A percentile compares a stretch with the other conserved stretches of the same genome.
Conservation (phyloP, 208 protist species). For the Zelonia costaricensis region DNA sequence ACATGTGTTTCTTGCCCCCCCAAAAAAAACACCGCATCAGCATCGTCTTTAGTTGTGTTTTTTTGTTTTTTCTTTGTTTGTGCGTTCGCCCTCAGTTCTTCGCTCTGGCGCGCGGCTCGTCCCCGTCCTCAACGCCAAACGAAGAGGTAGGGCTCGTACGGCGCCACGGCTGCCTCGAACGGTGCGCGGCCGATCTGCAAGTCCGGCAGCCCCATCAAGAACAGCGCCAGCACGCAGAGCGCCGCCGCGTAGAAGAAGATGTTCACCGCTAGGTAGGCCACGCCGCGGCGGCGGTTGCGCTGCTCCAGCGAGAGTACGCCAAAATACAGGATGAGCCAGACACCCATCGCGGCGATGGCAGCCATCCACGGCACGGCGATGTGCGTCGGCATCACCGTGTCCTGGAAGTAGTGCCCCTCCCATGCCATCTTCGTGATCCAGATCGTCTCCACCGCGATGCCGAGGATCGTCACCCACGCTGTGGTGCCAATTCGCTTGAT, state of each 20-base stretch:
- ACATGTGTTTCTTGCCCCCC: too few species aligned
- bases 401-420: slow-evolving; percentile 80
- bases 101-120: too few species aligned
- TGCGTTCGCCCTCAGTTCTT: background rate
- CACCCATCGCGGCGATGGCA: slow-evolving; percentile 39
- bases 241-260: slow-evolving; percentile 63
- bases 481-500: slow-evolving; percentile 89
- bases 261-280: slow-evolving; percentile 35
- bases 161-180: slow-evolving; percentile 61
- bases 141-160: slow-evolving; percentile 58
- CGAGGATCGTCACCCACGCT: slow-evolving; percentile 86
- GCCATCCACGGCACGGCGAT: slow-evolving; percentile 75
- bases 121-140: slow-evolving; percentile 42
- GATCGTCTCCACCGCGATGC: slow-evolving; percentile 73
- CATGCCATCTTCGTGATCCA: slow-evolving; percentile 69
- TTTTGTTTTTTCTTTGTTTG: too few species aligned
- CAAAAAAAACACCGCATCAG: too few species aligned
- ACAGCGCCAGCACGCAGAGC: slow-evolving; percentile 53
- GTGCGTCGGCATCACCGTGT: slow-evolving; percentile 59
- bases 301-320: slow-evolving; percentile 45
- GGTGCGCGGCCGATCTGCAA: slow-evolving; percentile 59
- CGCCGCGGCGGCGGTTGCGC: slow-evolving; percentile 30
- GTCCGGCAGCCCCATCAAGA: slow-evolving; percentile 83
- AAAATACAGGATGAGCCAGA: slow-evolving; percentile 85
- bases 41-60: too few species aligned